Evolutionary conservation across 305 asterid genomes (phyloP).

Genomic region (Fraxinus albicans): DNA sequence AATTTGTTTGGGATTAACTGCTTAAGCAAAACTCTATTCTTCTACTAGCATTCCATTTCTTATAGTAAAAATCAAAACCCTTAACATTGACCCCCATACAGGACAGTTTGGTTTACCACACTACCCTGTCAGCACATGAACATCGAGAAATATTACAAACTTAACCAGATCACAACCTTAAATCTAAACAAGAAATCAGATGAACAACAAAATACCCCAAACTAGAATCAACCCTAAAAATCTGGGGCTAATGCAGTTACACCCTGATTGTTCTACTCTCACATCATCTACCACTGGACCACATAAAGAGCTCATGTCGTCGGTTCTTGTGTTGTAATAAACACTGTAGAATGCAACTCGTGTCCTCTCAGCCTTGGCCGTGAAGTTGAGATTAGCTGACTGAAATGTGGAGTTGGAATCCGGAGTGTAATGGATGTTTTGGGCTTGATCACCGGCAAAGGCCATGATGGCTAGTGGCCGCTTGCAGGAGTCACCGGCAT

Average conservation of each 20-base stretch:
- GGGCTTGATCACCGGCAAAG: conserved; percentile 91
- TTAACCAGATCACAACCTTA: conserved; percentile 22
- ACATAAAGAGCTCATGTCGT: conserved; percentile 91
- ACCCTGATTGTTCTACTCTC: conserved; percentile 62
- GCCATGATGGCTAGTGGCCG: conserved; percentile 91
- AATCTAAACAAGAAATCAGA: conserved; percentile 8
- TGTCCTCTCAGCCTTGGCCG: conserved; percentile 81
- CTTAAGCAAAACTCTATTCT: not conserved
- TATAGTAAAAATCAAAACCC: not conserved
- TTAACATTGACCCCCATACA: not conserved
- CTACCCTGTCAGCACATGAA: not conserved
- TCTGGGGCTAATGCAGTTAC: conserved; percentile 31
- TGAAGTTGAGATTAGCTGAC: conserved; percentile 62
- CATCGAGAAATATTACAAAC: not conserved
- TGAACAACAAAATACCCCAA: conserved; percentile 19
- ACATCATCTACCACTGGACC: conserved; percentile 97
- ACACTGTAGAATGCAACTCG: conserved; percentile 87
- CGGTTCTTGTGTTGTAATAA: conserved; percentile 88
- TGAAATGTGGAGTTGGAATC: conserved; percentile 79
- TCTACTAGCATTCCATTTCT: not conserved
- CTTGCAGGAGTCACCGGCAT: conserved; percentile 81
- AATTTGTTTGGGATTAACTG: not conserved
- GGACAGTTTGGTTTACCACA: not conserved
- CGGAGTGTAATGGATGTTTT: conserved; percentile 74
- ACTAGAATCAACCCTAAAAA: conserved; percentile 28